Evolutionary conservation across 1,139 yeast species (phyloP), one percentile per base, ranked within the genome.

Genomic region (Diutina sp.): DNA sequence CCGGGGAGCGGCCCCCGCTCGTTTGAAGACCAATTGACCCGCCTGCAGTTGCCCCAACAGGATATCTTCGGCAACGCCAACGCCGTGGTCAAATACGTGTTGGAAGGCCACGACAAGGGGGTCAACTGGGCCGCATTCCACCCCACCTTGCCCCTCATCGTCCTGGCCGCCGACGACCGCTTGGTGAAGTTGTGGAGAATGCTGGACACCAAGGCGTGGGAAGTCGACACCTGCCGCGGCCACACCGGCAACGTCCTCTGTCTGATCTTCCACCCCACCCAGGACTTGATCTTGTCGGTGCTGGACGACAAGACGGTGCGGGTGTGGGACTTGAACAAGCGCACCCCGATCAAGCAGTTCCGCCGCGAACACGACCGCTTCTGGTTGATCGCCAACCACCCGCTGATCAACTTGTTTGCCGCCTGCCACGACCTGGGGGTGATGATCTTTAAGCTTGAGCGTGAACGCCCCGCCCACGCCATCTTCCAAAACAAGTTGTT

Each of bases 121-220:
- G 99, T 95, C 65, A 93, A 95, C 69, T 93, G 96, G 96, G 99
- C 97, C 35, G 78, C 96, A 35, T 95, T 95, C 83, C 99, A 95
- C 68, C 99, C 99, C 55, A 90, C 95, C 25, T 78, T 90, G 67
- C 99, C 99, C 7, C 79, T 93, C 65, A 90, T 95, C 69, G 96
- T 91, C 14, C 90, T 97, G 38, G 96, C 95, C 64, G 96, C 96
- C 68, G 99, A 95, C 69, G 99, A 95, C 69, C 82, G 99, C 63
- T 84, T 93, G 61, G 89, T 95, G 57, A 93, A 93, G 72, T 78
- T 95, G 63, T 95, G 99, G 99, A 83, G 99, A 72, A 90, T 91
- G 97, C 86, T 91, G 66, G 97, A 95, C 65, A 86, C 96, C 46
- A 90, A 91, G 72, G 99, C 99, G 41, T 95, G 99, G 98, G 99